Evolutionary conservation across 768 basidiomycete genomes (phyloP).

Genomic region (Podaxis sp.): DNA sequence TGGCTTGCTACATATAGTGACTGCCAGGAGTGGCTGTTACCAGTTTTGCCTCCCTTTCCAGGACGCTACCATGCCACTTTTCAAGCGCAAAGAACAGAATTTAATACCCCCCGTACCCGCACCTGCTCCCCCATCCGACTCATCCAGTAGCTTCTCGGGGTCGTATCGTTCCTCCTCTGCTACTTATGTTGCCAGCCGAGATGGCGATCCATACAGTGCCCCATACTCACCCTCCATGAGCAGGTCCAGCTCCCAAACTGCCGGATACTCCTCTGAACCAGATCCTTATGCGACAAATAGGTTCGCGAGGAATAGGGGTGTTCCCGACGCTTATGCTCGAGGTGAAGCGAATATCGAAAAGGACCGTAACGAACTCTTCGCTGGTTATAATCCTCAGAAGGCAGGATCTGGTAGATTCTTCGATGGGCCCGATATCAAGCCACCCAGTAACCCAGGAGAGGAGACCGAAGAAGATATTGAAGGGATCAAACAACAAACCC

Average conservation of each 20-base stretch:
- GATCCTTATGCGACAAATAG: slow-evolving; percentile 38
- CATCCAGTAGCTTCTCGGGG: slow-evolving; percentile 35
- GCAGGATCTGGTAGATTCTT: slow-evolving; percentile 62
- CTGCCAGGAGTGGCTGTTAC: slow-evolving; percentile 2
- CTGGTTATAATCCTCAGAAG: slow-evolving; percentile 65
- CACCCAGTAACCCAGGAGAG: slow-evolving; percentile 53
- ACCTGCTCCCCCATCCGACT: slow-evolving; percentile 17
- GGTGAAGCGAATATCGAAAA: slow-evolving; percentile 54
- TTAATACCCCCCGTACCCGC: slow-evolving; percentile 62
- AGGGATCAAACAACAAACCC: slow-evolving; percentile 90
- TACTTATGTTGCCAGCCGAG: slow-evolving; percentile 67
- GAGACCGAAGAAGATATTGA: slow-evolving; percentile 88
- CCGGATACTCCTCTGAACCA: slow-evolving; percentile 16
- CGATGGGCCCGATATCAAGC: slow-evolving; percentile 49
- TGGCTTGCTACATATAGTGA: slow-evolving; percentile 6
- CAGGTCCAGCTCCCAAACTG: slow-evolving; percentile 12
- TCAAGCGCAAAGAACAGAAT: slow-evolving; percentile 61
- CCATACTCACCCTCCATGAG: slow-evolving; percentile 18
- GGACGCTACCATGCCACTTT: slow-evolving; percentile 51
- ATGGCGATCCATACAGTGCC: slow-evolving; percentile 48
- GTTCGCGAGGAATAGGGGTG: slow-evolving; percentile 39
- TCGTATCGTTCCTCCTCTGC: slow-evolving; percentile 25
- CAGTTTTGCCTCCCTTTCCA: slow-evolving; percentile 9
- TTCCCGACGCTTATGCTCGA: slow-evolving; percentile 66
- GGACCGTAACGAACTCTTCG: slow-evolving; percentile 71